These are phyloP conservation scores for Morella rubra DNA, from an alignment of 306 rosid species.

Conservation along the genomic window DNA sequence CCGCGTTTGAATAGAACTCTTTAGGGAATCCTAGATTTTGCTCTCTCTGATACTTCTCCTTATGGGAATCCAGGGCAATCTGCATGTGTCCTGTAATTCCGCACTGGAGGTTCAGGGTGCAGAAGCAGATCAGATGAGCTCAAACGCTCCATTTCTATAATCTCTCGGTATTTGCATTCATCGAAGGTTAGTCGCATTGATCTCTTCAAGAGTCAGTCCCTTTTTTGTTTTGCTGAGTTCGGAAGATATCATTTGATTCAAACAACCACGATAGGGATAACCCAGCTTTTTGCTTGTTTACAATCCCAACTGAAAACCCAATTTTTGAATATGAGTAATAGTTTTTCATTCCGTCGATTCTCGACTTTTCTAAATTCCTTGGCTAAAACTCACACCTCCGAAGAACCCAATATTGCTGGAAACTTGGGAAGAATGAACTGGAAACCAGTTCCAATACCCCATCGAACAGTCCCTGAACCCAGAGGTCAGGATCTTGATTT, in stretches of 20 bases:
- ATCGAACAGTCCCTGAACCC: constrained; percentile 60
- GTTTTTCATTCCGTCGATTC: constrained; percentile 35
- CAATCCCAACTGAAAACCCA: not conserved
- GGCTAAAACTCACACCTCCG: constrained; percentile 21
- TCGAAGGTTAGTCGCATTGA: not conserved
- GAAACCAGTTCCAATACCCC: constrained; percentile 59
- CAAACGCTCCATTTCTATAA: not conserved
- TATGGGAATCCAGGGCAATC: no score
- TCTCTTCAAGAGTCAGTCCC: not conserved
- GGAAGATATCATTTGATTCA: no score
- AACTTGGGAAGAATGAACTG: constrained; percentile 23
- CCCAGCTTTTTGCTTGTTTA: no score
- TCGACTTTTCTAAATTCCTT: constrained; percentile 33
- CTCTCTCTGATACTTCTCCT: no score
- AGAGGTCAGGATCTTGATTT: constrained; percentile 79
- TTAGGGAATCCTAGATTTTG: no score
- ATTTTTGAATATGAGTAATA: constrained; percentile 1
- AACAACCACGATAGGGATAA: no score
- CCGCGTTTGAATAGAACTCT: no score
- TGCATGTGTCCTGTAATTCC: no score
- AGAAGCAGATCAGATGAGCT: not conserved
- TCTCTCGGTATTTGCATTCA: not conserved
- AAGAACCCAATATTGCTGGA: constrained; percentile 21
- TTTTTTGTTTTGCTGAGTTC: not conserved
- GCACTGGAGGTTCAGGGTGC: not conserved